Base-by-base conservation (phyloP, 176 grass and related monocot genomes). In the Musa beccarii region DNA sequence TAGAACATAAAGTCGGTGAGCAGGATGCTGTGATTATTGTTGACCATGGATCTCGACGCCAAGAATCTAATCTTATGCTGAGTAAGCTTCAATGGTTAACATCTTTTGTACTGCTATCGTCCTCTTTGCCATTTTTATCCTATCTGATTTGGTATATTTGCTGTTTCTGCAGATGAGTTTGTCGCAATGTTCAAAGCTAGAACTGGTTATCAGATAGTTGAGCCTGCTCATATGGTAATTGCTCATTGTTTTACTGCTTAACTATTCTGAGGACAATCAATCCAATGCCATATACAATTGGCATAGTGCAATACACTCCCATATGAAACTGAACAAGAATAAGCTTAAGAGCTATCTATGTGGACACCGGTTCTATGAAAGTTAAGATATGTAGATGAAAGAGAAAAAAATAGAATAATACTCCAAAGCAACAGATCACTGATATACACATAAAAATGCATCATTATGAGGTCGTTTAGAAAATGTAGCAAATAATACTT, bases 221-320 rank as follows among this genome's bases (percentile, higher is more conserved):
- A 98, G 75, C 82, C 90, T 79, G 94, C 94, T 89, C 94, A 98
- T 83, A 91, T 98, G 94, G 90, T 98, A 87, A 61, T 77, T 76
- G 0, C 2, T 80, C 55, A 17, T 9, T 72, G 10, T 66, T 82
- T 49, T 61, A 15, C 62, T 72, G 70, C 51, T 26, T 43, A 43
- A 43, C 34, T 43, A 43, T 43, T 43, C 34, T 43, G 34, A 6
- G 34, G 34, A 43, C 34, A 43, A 43, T 43, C 34, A 43, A 43
- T 43, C 34, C 34, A 2, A 28, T 28, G 26, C 26, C 26, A 28
- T 28, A 28, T 28, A 1, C 26, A 43, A 43, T 43, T 43, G 34
- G 34, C 34, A 43, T 43, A 43, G 34, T 43, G 34, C 34, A 43
- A 43, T 43, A 43, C 34, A 5, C 4, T 4, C 34, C 4, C 34